Evolutionary conservation across 352 stramenopile species (phyloP), one percentile per base, ranked within the genome.

Genomic region (Phytophthora citrophthora): DNA sequence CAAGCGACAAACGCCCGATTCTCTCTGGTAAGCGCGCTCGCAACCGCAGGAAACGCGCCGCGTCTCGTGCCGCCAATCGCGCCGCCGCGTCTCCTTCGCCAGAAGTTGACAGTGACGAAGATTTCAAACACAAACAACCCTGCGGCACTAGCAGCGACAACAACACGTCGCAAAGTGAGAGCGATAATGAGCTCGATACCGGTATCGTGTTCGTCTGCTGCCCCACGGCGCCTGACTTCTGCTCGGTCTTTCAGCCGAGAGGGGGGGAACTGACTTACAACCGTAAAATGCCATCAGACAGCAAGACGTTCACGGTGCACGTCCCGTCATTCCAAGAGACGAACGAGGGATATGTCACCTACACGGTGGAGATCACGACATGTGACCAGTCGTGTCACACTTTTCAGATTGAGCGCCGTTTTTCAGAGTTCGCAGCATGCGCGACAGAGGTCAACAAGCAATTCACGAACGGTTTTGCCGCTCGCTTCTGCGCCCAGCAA

Each of bases 351-450:
- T 91, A 87, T 47, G 76, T 88, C 11, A 79, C 71, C 15, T 94
- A 92, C 61, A 85, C 59, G 5, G 66, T 94, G 26, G 49, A 72
- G 12, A 54, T 92, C 15, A 61, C 61, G 24, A 87, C 73, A 12
- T 74, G 62, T 4, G 51, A 60, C 26, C 68, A 83, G 27, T 68
- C 70, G 20, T 58, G 57, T 15, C 72, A 77, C 44, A 79, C 72
- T 11, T 91, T 89, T 46, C 62, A 76, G 36, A 41, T 91, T 20
- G 80, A 93, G 53, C 81, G 85, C 18, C 83, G 83, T 36, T 94
- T 87, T 55, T 93, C 86, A 12, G 86, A 94, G 68, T 94, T 94
- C 59, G 81, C 90, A 8, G 66, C 72, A 12, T 83, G 88, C 10
- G 81, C 86, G 8, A 50, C 58, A 3, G 61, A 72, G 18, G 50